phyloP scores from a whole-genome alignment of 768 basidiomycete genomes.

The Royoungia palumana region DNA sequence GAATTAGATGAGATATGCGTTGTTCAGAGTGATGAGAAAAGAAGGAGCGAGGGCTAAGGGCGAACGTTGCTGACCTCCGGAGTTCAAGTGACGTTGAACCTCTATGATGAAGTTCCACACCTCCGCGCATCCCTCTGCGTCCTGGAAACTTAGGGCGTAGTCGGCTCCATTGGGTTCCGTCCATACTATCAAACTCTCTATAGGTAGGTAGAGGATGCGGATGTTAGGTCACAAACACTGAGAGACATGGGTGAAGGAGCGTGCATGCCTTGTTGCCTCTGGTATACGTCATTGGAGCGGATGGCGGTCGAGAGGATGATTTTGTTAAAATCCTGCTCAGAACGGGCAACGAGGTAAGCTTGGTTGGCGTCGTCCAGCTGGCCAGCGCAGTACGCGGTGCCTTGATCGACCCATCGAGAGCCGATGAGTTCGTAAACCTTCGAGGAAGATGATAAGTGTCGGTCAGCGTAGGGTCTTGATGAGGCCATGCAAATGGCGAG shows the following conservation, averaged over 20 bases:
- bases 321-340: slow-evolving; percentile 67
- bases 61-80: slow-evolving; percentile 45
- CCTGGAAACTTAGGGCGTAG: slow-evolving; percentile 96
- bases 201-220: slow-evolving; percentile 6
- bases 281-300: slow-evolving; percentile 80
- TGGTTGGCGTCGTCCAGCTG: slow-evolving; percentile 76
- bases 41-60: slow-evolving; percentile 19
- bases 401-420: slow-evolving; percentile 91
- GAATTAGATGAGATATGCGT: slow-evolving; percentile 13
- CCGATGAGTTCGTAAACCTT: slow-evolving; percentile 95
- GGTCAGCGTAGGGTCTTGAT: slow-evolving; percentile 31
- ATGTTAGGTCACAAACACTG: neutral
- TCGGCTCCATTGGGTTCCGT: slow-evolving; percentile 94
- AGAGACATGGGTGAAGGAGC: slow-evolving; percentile 1
- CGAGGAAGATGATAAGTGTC: slow-evolving; percentile 23
- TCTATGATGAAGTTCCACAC: slow-evolving; percentile 97
- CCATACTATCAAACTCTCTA: slow-evolving; percentile 99
- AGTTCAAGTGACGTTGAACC: slow-evolving; percentile 81
- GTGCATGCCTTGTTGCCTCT: slow-evolving; percentile 75
- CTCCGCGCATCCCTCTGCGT: slow-evolving; percentile 90
- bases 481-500: slow-evolving; percentile 29
- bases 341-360: slow-evolving; percentile 80
- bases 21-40: slow-evolving; percentile 13
- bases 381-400: slow-evolving; percentile 94
- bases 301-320: slow-evolving; percentile 79